Percentiles rank a stretch among this genome's conserved stretches.
These are phyloP conservation scores for Lentinus polychrous DNA, from an alignment of 1,284 basidiomycete species.

Conservation along the genomic window DNA sequence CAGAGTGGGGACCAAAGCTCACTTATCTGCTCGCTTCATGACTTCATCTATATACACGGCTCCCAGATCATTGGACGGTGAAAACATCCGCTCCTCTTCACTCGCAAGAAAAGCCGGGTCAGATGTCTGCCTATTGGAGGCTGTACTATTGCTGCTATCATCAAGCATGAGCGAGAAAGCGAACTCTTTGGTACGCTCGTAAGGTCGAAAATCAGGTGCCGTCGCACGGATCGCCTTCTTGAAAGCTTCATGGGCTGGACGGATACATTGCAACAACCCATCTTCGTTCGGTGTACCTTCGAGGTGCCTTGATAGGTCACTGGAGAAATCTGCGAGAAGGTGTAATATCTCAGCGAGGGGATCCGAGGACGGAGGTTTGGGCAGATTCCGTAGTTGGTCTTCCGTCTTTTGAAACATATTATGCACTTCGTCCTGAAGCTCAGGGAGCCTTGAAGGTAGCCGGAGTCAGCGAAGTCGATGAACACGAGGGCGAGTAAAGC, in stretches of 20 bases:
- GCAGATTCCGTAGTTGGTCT: slow-evolving; percentile 30
- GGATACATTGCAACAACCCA: slow-evolving; percentile 46
- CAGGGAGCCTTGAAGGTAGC: slow-evolving; percentile 40
- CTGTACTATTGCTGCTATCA: not conserved
- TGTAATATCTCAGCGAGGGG: slow-evolving; percentile 43
- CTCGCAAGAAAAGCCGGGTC: slow-evolving; percentile 27
- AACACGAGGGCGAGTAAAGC: not conserved
- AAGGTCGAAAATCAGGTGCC: slow-evolving; percentile 37
- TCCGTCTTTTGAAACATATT: slow-evolving; percentile 34
- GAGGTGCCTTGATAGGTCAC: slow-evolving; percentile 35
- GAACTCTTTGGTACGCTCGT: not conserved
- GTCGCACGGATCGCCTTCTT: slow-evolving; percentile 37
- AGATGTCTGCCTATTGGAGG: not conserved
- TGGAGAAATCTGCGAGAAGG: slow-evolving; percentile 35
- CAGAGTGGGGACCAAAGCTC: slow-evolving; percentile 32
- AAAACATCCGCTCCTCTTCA: slow-evolving; percentile 10
- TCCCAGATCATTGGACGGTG: not conserved
- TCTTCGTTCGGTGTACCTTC: slow-evolving; percentile 40
- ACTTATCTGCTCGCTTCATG: slow-evolving; percentile 39
- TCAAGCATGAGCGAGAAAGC: not conserved
- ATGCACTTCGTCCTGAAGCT: slow-evolving; percentile 43
- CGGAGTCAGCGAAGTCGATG: not conserved
- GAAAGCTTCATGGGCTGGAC: slow-evolving; percentile 40
- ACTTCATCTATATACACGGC: slow-evolving; percentile 50
- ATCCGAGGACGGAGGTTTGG: slow-evolving; percentile 41